phyloP scores from a whole-genome alignment of 225 moss, liverwort and hornwort species.

The Pseudoscleropodium purum region DNA sequence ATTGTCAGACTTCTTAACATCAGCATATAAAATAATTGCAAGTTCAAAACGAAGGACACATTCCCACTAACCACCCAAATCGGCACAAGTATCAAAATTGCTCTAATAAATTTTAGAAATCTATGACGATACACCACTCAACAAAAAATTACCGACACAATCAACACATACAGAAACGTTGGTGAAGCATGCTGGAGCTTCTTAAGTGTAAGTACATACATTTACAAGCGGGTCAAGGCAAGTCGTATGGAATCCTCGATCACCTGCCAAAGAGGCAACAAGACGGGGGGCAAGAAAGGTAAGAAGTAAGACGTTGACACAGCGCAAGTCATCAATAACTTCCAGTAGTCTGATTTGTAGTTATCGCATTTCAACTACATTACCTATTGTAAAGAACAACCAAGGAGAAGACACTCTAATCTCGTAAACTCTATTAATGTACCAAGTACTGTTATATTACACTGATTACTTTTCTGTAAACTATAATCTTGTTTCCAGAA shows the following conservation, averaged over 20 bases:
- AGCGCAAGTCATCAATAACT: background rate
- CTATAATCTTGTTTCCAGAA: background rate
- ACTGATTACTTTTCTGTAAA: background rate
- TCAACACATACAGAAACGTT: background rate
- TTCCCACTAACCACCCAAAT: background rate
- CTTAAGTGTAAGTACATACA: constrained; percentile 10
- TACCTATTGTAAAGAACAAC: background rate
- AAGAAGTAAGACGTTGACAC: background rate
- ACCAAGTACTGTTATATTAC: background rate
- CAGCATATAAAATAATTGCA: background rate
- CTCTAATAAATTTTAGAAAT: background rate
- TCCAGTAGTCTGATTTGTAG: background rate
- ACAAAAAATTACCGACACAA: background rate
- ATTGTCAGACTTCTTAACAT: background rate
- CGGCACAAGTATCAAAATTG: background rate
- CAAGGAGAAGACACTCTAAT: background rate
- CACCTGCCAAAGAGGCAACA: constrained; percentile 25
- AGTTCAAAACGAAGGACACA: background rate
- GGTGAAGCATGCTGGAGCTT: background rate
- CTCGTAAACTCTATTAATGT: background rate
- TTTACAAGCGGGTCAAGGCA: constrained; percentile 39
- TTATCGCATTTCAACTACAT: background rate
- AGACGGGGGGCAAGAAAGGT: background rate
- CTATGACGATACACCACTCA: background rate
- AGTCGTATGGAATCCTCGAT: constrained; percentile 41